Conservation (phyloP, 768 basidiomycete genomes). For the Mycena chlorophos region DNA sequence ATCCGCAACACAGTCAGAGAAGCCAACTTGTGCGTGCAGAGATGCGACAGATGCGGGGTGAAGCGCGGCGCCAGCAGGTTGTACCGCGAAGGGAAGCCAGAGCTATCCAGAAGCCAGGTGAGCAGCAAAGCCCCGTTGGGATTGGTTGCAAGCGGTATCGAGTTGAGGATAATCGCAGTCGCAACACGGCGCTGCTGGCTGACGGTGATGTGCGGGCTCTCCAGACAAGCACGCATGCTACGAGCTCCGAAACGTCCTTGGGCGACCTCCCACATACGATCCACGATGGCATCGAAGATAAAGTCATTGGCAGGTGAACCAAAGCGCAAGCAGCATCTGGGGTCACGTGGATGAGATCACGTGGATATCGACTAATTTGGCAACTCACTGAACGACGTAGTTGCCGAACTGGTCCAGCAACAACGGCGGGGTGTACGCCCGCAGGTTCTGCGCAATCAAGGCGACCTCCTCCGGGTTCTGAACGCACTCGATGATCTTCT, state of each 20-base stretch:
- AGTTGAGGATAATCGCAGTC: conserved; percentile 92
- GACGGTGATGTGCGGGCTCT: conserved; percentile 81
- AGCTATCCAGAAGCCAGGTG: conserved; percentile 96
- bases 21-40: conserved; percentile 97
- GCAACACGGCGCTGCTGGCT: conserved; percentile 95
- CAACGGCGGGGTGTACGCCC: conserved; percentile 90
- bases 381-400: conserved; percentile 85
- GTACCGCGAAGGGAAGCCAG: conserved; percentile 94
- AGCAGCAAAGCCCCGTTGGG: conserved; percentile 94
- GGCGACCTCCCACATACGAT: conserved; percentile 97
- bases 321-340: conserved; percentile 87
- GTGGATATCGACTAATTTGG: neutral
- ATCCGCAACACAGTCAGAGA: conserved; percentile 93
- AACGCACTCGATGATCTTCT: conserved; percentile 98
- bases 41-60: conserved; percentile 92
- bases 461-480: conserved; percentile 82
- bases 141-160: conserved; percentile 95
- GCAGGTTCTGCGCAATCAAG: conserved; percentile 81
- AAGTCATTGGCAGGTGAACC: conserved; percentile 89
- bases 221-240: conserved; percentile 95
- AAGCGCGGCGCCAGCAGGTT: conserved; percentile 92
- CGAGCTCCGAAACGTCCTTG: conserved; percentile 98
- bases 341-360: conserved; percentile 1
- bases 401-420: conserved; percentile 93
- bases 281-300: conserved; percentile 96